Evolutionary conservation across 345 rosid genomes (phyloP), one percentile per base, ranked within the genome.

Genomic region (Viola odorata): DNA sequence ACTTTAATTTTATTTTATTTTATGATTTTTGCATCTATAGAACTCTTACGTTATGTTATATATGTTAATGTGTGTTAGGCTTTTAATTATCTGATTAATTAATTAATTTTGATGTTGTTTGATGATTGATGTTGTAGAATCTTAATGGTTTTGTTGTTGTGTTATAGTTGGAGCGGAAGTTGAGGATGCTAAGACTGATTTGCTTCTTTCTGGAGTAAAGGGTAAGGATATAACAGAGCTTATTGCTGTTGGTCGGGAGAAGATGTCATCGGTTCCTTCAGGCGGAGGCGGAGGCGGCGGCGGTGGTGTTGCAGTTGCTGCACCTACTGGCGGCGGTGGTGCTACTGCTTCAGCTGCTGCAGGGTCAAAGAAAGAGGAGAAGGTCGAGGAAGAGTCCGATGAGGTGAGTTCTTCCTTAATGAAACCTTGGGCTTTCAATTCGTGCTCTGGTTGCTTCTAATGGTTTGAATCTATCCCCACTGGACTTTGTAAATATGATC

Each of bases 261-360:
- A 70, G 52, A 15, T 64, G 57, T 65, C 75, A 37, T 70, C 69
- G 6, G 75, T 70, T 44, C 75, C 75, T 14, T 54, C 57, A 4
- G 74, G 74, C 3, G 74, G 69, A 7, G 65, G 74, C 8, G 67
- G 15, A 45, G 66, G n/a, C 11, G 42, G 5, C 13, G 66, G 61
- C 4, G 62, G 41, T n/a, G 39, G 38, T 8, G 57, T 60, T 4
- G 12, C 45, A 5, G 60, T 12, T 9, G 57, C 41, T n/a, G 61
- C 38, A 37, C 49, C 36, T 7, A 41, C 50, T 16, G 55, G 8
- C 4, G 59, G 16, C 9, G 64, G 38, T 23, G 61, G 50, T 3
- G 55, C 60, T 5, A 49, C 64, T 12, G 65, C 69, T 13, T 65
- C 64, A 67, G 51, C 69, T 14, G 65, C 64, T 65, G 42, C 59